These are phyloP conservation scores for Polygonum aviculare DNA, from an alignment of 148 eudicot genomes.

Conservation along the genomic window DNA sequence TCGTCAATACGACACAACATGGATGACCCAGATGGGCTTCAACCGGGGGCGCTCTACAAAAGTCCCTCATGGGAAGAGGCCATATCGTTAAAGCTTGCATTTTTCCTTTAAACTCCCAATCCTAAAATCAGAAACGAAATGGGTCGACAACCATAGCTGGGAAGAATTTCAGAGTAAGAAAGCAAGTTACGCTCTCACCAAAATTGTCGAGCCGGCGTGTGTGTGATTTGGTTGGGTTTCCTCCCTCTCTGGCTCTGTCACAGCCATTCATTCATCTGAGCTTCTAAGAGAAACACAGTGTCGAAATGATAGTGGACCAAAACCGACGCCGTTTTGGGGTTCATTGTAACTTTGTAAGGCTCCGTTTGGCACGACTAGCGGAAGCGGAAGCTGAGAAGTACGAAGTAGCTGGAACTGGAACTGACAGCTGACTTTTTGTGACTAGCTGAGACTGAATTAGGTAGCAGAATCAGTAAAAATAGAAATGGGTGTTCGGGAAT, in stretches of 20 bases:
- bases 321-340: not conserved
- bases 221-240: not conserved
- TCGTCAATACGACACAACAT: constrained; percentile 20
- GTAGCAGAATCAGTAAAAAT: too few species aligned
- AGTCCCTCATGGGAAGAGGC: constrained; percentile 42
- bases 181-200: not conserved
- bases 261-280: constrained; percentile 10
- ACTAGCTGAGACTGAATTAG: too few species aligned
- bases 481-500: too few species aligned
- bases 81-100: constrained; percentile 67
- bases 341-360: too few species aligned
- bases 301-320: not conserved
- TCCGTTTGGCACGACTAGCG: too few species aligned
- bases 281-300: not conserved
- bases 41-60: constrained; percentile 30
- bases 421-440: too few species aligned
- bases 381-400: too few species aligned
- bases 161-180: not conserved
- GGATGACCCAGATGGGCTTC: constrained; percentile 31
- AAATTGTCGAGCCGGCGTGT: not conserved
- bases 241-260: constrained; percentile 5
- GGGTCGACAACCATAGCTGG: not conserved
- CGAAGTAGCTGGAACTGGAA: too few species aligned
- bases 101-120: constrained; percentile 5
- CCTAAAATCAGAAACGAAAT: constrained; percentile 7